Base-by-base conservation (phyloP, 257 asterid species). In the Ligustrum vulgare region DNA sequence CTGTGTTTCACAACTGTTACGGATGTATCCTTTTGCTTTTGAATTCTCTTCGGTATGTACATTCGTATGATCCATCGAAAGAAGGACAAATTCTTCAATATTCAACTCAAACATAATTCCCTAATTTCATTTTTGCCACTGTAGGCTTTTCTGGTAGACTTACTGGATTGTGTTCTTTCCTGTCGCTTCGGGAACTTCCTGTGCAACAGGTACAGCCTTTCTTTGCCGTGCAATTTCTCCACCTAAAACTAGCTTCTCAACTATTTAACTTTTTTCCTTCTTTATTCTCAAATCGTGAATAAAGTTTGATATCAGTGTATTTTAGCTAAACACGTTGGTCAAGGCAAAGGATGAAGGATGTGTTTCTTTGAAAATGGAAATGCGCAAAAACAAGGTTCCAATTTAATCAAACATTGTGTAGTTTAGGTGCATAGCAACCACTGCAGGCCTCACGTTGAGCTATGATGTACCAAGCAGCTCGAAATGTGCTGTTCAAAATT, bases 181-280 rank as follows among this genome's bases (percentile, higher is more conserved):
- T 87, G 96, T 74, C 98, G 98, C 69, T 94, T 94, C 63, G 98
- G 99, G 16, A 94, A 94, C 84, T 92, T 94, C 86, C 87, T 94
- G 80, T 93, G 98, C 90, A 94, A 94, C 82, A 92, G 99, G 99
- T 94, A 87, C 72, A 39, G 32, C 39, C 70, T 51, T 81, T 70
- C 72, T 36, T 69, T 78, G 74, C 72, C 28, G 16, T 56, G 68
- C 67, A 70, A 23, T 56, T 37, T 64, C 41, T 15, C 31, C 33
- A 7, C 13, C 31, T 20, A 56, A 56, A 58, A 16, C 66, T 23
- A 22, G 66, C 33, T 58, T 22, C 32, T 20, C 34, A 23, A 58
- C 66, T 58, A 9, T 58, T 2, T 58, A 11, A 23, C 33, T 58
- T 20, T 58, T 22, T 58, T 58, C 33, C 33, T 23, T 23, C 33